Conservation (phyloP, 441 rosid genomes). For the Capsella rubella region DNA sequence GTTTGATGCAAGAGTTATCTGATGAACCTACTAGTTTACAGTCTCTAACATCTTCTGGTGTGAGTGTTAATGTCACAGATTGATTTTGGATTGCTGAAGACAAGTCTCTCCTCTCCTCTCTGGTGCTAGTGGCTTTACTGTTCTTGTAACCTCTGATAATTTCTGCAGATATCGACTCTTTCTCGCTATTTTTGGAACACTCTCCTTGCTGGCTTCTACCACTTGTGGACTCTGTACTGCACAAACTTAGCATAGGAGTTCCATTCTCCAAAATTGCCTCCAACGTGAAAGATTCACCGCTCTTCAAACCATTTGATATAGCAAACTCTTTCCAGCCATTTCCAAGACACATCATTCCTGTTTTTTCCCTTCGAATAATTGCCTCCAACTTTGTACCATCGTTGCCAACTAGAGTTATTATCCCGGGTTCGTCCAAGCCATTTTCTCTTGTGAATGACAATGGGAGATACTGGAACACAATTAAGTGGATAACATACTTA, state of each 20-base stretch:
- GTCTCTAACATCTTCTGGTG: not conserved
- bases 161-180: not conserved
- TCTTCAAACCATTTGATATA: constrained; percentile 12
- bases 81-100: constrained; percentile 4
- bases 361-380: not conserved
- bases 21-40: constrained; percentile 6
- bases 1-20: not conserved
- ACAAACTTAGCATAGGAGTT: not conserved
- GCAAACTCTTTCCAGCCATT: constrained; percentile 16
- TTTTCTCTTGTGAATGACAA: constrained; percentile 13
- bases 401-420: constrained; percentile 6
- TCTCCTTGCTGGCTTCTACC: not conserved
- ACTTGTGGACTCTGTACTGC: not conserved
- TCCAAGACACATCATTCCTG: constrained; percentile 9
- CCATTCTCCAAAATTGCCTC: not conserved
- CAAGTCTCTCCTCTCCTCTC: not conserved
- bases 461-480: constrained; percentile 12
- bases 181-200: not conserved
- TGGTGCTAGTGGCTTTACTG: not conserved
- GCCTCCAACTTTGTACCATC: constrained; percentile 19
- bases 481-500: not conserved
- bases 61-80: not conserved
- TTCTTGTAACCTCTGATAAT: not conserved
- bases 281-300: constrained; percentile 23
- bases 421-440: constrained; percentile 24